A percentile compares a stretch with the other conserved stretches of the same genome.
Conservation (phyloP, 2,329 filamentous ascomycete species). For the Alternaria atra region DNA sequence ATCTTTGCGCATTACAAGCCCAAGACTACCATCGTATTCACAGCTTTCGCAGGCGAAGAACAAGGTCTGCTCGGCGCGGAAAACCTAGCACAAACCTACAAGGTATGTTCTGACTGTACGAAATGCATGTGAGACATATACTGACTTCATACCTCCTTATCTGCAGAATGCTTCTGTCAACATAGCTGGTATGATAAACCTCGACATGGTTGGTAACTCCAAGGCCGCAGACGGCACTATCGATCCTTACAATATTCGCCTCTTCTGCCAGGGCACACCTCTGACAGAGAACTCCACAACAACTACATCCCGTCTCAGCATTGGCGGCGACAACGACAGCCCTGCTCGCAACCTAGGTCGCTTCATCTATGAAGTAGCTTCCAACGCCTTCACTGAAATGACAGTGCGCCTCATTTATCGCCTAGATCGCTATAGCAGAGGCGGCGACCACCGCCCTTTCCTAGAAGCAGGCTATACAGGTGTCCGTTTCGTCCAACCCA, state of each 20-base stretch:
- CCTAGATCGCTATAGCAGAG: conserved; percentile 63
- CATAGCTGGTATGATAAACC: conserved; percentile 64
- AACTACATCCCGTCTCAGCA: conserved; percentile 48
- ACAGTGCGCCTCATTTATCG: conserved; percentile 63
- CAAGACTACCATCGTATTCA: conserved; percentile 62
- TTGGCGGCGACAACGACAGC: conserved; percentile 59
- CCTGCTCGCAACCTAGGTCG: conserved; percentile 63
- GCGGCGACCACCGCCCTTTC: conserved; percentile 64
- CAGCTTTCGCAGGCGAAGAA: conserved; percentile 65
- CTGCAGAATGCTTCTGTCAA: conserved; percentile 55
- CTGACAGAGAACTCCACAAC: conserved; percentile 53
- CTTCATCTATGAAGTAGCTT: conserved; percentile 62
- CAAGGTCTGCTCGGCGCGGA: conserved; percentile 61
- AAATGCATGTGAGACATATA: no score
- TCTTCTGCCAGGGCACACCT: conserved; percentile 61
- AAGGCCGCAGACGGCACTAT: conserved; percentile 53
- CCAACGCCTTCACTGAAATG: conserved; percentile 61
- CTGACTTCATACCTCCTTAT: no score
- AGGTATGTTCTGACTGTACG: conserved; percentile 10
- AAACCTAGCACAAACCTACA: conserved; percentile 61
- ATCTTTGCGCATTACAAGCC: conserved; percentile 58
- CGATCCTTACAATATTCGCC: conserved; percentile 60
- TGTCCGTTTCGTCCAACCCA: conserved; percentile 63
- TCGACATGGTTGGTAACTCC: conserved; percentile 63
- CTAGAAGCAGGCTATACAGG: conserved; percentile 62